Evolutionary conservation across 106 monocot genomes (phyloP).

Genomic region (Dactylorhiza incarnata): DNA sequence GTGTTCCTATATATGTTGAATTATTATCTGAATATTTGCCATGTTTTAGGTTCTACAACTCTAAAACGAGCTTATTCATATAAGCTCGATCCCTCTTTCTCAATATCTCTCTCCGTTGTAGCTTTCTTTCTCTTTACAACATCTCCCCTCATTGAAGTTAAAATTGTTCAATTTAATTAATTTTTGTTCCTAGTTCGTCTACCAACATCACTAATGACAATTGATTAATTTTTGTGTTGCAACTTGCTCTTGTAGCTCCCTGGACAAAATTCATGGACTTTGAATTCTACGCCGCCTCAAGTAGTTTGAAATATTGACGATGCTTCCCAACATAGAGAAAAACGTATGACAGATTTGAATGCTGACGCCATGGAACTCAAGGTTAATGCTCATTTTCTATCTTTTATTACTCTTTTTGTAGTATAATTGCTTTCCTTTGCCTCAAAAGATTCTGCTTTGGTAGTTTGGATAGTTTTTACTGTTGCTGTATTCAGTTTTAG

Average conservation of each 20-base stretch:
- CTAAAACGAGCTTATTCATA: too few species aligned
- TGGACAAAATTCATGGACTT: conserved; percentile 83
- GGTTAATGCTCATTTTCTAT: too few species aligned
- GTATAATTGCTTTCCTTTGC: too few species aligned
- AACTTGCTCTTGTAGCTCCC: conserved; percentile 45
- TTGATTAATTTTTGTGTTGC: not conserved
- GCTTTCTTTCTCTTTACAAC: not conserved
- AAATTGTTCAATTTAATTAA: not conserved
- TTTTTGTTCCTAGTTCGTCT: too few species aligned
- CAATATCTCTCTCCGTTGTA: not conserved
- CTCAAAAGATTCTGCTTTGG: too few species aligned
- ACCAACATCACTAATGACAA: too few species aligned
- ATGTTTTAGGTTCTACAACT: not conserved
- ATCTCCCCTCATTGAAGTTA: not conserved
- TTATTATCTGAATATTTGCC: not conserved
- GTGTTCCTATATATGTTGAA: conserved; percentile 38
- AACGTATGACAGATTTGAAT: conserved; percentile 55
- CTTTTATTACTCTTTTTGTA: too few species aligned
- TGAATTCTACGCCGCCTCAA: conserved; percentile 33
- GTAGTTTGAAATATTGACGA: conserved; percentile 7
- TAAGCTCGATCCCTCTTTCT: not conserved
- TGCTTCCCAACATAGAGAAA: conserved; percentile 55
- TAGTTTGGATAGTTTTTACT: too few species aligned
- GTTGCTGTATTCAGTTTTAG: too few species aligned
- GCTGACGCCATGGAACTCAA: conserved; percentile 29